phyloP scores from a whole-genome alignment of 768 basidiomycete species.

The Polyporus arcularius region DNA sequence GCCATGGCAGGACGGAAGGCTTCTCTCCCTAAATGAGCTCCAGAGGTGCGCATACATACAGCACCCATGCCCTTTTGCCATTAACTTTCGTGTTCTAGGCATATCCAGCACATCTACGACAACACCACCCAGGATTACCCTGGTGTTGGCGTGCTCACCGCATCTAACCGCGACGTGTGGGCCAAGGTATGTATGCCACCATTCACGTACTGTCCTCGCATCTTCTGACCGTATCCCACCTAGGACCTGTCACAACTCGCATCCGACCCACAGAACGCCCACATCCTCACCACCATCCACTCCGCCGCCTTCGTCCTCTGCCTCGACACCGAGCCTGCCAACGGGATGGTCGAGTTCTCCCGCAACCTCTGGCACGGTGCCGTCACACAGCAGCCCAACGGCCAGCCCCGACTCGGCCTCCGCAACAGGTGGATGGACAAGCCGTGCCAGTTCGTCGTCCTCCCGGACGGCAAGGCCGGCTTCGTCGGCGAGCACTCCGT shows the following conservation, averaged over 20 bases:
- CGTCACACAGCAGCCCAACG: conserved; percentile 25
- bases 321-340: conserved; percentile 66
- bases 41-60: conserved; percentile 46
- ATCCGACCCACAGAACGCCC: conserved; percentile 59
- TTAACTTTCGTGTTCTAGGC: conserved; percentile 40
- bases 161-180: conserved; percentile 86
- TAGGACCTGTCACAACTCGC: conserved; percentile 69
- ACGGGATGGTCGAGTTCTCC: conserved; percentile 56
- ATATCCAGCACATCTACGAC: conserved; percentile 72
- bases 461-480: conserved; percentile 78
- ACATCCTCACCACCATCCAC: conserved; percentile 72
- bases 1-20: conserved; percentile 50
- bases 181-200: conserved; percentile 57
- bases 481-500: conserved; percentile 92
- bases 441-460: conserved; percentile 84
- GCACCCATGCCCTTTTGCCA: not conserved
- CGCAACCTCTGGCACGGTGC: conserved; percentile 84
- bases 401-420: conserved; percentile 43
- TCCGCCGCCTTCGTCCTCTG: conserved; percentile 85
- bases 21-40: conserved; percentile 67
- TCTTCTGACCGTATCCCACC: not conserved
- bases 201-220: not conserved
- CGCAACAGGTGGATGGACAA: conserved; percentile 89
- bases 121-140: conserved; percentile 64
- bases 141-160: conserved; percentile 75